Conservation (phyloP, 129 eudicot species). For the Tagetes erecta region DNA sequence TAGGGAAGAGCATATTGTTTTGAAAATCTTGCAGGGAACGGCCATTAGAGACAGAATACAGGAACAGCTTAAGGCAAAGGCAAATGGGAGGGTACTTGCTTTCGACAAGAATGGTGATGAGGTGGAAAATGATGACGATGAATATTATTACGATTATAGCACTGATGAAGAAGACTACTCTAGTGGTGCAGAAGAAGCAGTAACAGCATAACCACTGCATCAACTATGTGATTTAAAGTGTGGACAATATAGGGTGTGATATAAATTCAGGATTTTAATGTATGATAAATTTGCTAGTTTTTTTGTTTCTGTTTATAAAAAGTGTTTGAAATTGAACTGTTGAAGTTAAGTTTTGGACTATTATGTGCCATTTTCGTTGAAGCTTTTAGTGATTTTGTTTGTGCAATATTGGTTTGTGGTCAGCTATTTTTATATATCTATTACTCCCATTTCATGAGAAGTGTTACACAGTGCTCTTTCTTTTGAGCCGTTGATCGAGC, state of each 20-base stretch:
- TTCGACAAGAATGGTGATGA: slow-evolving; percentile 38
- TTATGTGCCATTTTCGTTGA: neutral
- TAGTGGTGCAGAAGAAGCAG: slow-evolving; percentile 35
- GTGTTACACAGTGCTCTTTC: neutral
- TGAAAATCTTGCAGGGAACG: slow-evolving; percentile 57
- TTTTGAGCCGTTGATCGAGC: neutral
- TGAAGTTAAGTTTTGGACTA: neutral
- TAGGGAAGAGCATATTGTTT: neutral
- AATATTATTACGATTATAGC: slow-evolving; percentile 53
- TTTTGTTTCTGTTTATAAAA: slow-evolving; percentile 17
- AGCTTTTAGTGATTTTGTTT: neutral
- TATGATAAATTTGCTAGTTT: slow-evolving; percentile 23
- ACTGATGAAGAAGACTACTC: slow-evolving; percentile 60
- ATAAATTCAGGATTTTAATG: slow-evolving; percentile 16
- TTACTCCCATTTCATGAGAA: neutral
- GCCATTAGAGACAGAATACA: slow-evolving; percentile 88
- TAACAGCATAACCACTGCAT: neutral
- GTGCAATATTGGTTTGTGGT: neutral
- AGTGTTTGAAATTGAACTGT: slow-evolving; percentile 9
- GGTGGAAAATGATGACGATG: slow-evolving; percentile 43
- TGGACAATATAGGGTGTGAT: slow-evolving; percentile 33
- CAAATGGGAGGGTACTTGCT: slow-evolving; percentile 32
- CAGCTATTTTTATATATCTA: neutral
- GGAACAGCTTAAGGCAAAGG: slow-evolving; percentile 61
- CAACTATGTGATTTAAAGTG: slow-evolving; percentile 21